phyloP scores from a whole-genome alignment of 2,329 filamentous ascomycete species.

The Colletotrichum acutatum region DNA sequence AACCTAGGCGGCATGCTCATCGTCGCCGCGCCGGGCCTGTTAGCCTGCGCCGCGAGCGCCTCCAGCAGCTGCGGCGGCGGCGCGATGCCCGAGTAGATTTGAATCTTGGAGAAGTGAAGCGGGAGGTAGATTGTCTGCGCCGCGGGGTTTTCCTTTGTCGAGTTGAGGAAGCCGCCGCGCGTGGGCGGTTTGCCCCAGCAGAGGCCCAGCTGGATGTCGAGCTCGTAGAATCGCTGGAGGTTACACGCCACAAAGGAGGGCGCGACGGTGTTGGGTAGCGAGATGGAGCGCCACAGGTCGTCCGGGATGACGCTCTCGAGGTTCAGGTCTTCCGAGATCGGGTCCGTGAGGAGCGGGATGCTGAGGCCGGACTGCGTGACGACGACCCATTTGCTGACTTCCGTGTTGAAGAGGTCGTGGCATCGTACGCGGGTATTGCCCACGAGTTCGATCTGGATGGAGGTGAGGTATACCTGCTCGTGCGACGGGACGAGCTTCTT shows the following conservation, averaged over 20 bases:
- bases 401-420: constrained; percentile 77
- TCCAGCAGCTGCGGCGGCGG: constrained; percentile 82
- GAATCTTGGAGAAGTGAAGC: constrained; percentile 77
- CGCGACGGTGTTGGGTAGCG: constrained; percentile 86
- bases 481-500: constrained; percentile 78
- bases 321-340: constrained; percentile 66
- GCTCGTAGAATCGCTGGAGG: constrained; percentile 81
- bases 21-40: constrained; percentile 50
- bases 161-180: constrained; percentile 43
- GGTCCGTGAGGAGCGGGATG: constrained; percentile 71
- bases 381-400: constrained; percentile 81
- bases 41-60: constrained; percentile 55
- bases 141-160: constrained; percentile 39
- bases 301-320: constrained; percentile 77
- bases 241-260: constrained; percentile 93
- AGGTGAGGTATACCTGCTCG: constrained; percentile 79
- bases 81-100: constrained; percentile 88
- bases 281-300: constrained; percentile 76
- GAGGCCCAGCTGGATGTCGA: constrained; percentile 84
- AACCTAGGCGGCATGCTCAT: constrained; percentile 47
- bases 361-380: constrained; percentile 77
- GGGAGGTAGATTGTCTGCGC: constrained; percentile 80
- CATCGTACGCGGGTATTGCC: constrained; percentile 84
- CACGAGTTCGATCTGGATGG: constrained; percentile 84
- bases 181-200: constrained; percentile 72